These are phyloP conservation scores for Calonectria ilicicola DNA, from an alignment of 2,329 filamentous ascomycete species.

Conservation along the genomic window DNA sequence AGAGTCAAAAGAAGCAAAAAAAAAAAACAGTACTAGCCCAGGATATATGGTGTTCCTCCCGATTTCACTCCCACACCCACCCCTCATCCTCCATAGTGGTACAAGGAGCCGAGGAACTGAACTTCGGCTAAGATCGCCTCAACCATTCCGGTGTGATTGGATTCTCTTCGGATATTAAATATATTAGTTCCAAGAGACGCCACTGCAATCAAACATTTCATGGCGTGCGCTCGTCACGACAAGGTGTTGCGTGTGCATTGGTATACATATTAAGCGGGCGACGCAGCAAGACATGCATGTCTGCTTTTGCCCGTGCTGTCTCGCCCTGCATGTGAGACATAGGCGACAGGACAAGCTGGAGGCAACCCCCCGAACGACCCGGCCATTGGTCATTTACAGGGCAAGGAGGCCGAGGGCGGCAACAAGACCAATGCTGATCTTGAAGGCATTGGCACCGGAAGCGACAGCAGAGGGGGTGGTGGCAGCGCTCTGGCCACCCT, in stretches of 20 bases:
- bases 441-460: slow-evolving; percentile 39
- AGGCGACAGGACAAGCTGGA: background rate
- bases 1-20: slow-evolving; percentile 25
- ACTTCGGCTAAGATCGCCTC: background rate
- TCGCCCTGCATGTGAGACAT: slow-evolving; percentile 10
- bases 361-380: background rate
- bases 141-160: background rate
- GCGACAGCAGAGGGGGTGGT: slow-evolving; percentile 37
- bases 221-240: slow-evolving; percentile 13
- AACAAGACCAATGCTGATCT: slow-evolving; percentile 47
- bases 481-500: slow-evolving; percentile 27
- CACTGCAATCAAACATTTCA: slow-evolving; percentile 11
- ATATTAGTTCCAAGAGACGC: slow-evolving; percentile 23
- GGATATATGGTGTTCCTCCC: background rate
- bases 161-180: background rate
- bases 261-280: background rate
- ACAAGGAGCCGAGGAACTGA: background rate
- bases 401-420: slow-evolving; percentile 43
- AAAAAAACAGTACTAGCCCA: slow-evolving; percentile 10
- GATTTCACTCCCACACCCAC: background rate
- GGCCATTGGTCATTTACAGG: slow-evolving; percentile 40
- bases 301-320: slow-evolving; percentile 2
- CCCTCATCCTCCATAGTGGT: background rate
- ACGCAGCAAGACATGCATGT: slow-evolving; percentile 9
- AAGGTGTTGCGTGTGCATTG: slow-evolving; percentile 20